Evolutionary conservation across 2,329 filamentous ascomycete species (phyloP).

Genomic region (Cryphonectria nitschkei): DNA sequence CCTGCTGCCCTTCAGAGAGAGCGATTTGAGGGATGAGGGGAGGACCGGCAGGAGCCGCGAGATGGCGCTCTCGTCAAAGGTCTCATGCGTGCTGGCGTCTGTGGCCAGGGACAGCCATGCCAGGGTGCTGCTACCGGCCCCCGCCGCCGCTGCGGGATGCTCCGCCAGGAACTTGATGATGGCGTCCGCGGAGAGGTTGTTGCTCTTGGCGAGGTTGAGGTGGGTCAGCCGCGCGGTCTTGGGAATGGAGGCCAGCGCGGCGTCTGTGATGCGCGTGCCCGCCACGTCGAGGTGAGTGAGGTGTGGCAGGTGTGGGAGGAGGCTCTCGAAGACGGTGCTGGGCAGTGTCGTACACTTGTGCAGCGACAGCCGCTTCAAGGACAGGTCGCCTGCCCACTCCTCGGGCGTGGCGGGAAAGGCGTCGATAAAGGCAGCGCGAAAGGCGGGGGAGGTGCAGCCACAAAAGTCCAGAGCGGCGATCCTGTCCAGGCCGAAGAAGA

Average conservation of each 20-base stretch:
- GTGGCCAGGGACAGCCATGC: conserved; percentile 75
- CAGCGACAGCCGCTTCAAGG: conserved; percentile 70
- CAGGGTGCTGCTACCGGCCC: conserved; percentile 62
- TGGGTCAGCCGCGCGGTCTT: conserved; percentile 74
- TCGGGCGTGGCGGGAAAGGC: conserved; percentile 47
- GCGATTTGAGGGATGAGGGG: conserved; percentile 68
- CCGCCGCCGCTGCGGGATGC: conserved; percentile 70
- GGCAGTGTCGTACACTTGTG: conserved; percentile 79
- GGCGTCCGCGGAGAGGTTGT: conserved; percentile 64
- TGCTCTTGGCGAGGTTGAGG: conserved; percentile 78
- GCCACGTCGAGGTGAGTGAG: conserved; percentile 81
- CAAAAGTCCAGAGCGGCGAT: conserved; percentile 76
- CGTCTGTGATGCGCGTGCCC: conserved; percentile 75
- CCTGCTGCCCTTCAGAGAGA: conserved; percentile 76
- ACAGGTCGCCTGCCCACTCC: conserved; percentile 55
- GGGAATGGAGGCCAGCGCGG: conserved; percentile 71
- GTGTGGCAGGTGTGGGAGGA: conserved; percentile 70
- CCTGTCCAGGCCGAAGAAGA: conserved; percentile 68
- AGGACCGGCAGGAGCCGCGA: conserved; percentile 67
- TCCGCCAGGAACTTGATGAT: conserved; percentile 72
- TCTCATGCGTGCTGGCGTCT: conserved; percentile 72
- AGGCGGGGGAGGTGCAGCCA: conserved; percentile 70
- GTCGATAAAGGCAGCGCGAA: conserved; percentile 67
- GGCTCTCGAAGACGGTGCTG: conserved; percentile 65
- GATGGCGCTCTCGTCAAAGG: conserved; percentile 69